Base-by-base conservation (phyloP, 495 filamentous ascomycete genomes). In the Endocarpon pusillum region DNA sequence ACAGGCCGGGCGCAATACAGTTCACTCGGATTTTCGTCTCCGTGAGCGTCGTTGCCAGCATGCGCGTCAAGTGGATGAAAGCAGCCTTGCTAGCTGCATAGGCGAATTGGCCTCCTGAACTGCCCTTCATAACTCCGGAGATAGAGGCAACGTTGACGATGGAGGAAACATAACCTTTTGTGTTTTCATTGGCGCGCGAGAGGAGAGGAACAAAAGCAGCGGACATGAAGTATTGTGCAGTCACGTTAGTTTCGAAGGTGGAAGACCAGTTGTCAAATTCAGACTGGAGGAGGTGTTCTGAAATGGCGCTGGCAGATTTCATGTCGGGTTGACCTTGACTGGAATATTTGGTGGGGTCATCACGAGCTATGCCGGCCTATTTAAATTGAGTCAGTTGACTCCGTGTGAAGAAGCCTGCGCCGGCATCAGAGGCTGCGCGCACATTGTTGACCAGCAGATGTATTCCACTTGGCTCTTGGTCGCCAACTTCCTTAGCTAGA, bases 191-290 rank as follows among this genome's bases (percentile, higher is more conserved):
- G 20, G 30, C 46, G 14, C 30, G 42, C 4, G 54, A 54, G 14
- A 75, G 58, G 4, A 71, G 48, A 1, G 66, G 66, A 1, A 75
- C 49, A 42, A 73, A 67, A 8, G 65, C 62, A 25, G 62, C 54
- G 7, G 53, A 52, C 41, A 57, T 57, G 48, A 61, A 73, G 49
- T 57, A 73, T 7, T 52, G 45, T 19, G 52, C 52, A 3, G 58
- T 59, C 32, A 70, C 60, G 39, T 75, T 75, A 12, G 62, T 65
- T 19, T 54, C 48, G 39, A 71, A 61, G 6, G 64, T 63, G n/a
- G 53, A 48, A 12, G 30, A 34, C 66, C 64, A 71, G 37, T 53
- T 44, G 24, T 64, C 48, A 8, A 25, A 8, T 12, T 12, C 23
- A 8, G 23, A 12, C 23, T 25, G n/a, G n/a, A n/a, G n/a, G n/a